Evolutionary conservation across 176 grass and related monocot species (phyloP).

Genomic region (Elymus sibiricus): DNA sequence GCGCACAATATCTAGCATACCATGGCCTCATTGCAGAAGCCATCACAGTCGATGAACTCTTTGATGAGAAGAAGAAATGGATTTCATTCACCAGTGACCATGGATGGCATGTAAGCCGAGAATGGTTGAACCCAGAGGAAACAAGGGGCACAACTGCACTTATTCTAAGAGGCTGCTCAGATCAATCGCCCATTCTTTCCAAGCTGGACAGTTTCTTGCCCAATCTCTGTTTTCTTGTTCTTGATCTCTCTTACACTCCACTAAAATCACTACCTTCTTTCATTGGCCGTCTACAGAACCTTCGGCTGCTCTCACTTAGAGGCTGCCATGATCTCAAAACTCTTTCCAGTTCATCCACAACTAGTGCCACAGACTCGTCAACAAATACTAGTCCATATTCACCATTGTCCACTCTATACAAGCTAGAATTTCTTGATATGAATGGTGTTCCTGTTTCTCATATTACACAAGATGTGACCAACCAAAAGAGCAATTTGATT

Average conservation of each 20-base stretch:
- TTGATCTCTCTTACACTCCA: conserved; percentile 25
- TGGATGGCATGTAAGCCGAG: background rate
- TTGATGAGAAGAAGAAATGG: background rate
- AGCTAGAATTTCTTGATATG: background rate
- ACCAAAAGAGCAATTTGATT: background rate
- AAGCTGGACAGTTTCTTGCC: background rate
- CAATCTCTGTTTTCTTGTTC: background rate
- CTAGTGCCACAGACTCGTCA: background rate
- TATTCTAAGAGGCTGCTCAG: background rate
- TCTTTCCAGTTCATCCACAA: background rate
- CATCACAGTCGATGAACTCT: background rate
- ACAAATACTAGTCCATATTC: background rate
- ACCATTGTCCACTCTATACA: background rate
- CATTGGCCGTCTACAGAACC: background rate
- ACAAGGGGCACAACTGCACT: background rate
- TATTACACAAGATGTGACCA: background rate
- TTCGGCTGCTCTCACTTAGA: background rate
- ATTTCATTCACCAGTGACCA: background rate
- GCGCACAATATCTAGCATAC: background rate
- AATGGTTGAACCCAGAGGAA: background rate
- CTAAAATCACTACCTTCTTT: background rate
- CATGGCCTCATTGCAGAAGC: background rate
- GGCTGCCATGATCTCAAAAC: background rate
- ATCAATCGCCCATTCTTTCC: background rate
- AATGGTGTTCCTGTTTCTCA: background rate